Conservation (phyloP, 306 rosid species). For the Pyrus betulifolia region DNA sequence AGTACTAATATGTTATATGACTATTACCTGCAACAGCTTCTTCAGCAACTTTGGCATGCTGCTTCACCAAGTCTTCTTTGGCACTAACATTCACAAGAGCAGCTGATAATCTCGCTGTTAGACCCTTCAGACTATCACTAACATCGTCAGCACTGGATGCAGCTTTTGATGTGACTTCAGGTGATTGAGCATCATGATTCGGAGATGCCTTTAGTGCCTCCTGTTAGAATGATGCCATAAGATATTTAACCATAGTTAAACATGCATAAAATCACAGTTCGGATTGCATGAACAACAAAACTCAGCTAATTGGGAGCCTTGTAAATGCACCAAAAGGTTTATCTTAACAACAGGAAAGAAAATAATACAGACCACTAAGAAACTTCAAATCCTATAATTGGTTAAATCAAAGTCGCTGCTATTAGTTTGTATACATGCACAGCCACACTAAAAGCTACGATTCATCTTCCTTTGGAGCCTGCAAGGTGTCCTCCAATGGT, state of each 20-base stretch:
- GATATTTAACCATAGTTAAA: constrained; percentile 8
- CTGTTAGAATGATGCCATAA: constrained; percentile 30
- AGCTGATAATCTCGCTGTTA: constrained; percentile 66
- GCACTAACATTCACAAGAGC: constrained; percentile 77
- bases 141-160: constrained; percentile 24
- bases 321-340: background rate
- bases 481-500: background rate
- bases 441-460: background rate
- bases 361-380: background rate
- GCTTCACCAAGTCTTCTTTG: constrained; percentile 92
- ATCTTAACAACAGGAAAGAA: background rate
- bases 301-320: background rate
- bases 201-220: constrained; percentile 62
- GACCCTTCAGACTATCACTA: constrained; percentile 39
- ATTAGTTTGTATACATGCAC: background rate
- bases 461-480: background rate
- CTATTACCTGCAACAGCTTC: constrained; percentile 92
- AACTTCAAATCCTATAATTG: background rate
- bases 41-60: constrained; percentile 96
- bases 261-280: background rate
- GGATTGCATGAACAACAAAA: background rate
- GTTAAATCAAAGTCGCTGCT: background rate
- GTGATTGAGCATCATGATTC: constrained; percentile 45
- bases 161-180: constrained; percentile 58
- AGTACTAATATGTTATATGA: background rate